Conservation (phyloP, 148 eudicot genomes). For the Selenicereus undatus region DNA sequence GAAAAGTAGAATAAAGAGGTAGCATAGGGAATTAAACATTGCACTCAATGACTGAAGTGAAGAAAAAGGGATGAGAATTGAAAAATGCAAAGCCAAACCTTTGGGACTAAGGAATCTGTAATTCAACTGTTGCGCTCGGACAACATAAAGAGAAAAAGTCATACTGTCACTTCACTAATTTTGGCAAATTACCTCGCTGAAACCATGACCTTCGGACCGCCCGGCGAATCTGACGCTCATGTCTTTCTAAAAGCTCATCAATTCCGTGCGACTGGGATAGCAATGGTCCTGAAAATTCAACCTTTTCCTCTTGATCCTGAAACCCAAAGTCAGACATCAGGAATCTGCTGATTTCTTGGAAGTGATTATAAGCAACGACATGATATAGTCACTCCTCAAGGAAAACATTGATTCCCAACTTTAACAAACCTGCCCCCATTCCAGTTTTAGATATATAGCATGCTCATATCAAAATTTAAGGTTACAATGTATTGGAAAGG, state of each 20-base stretch:
- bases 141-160: neutral
- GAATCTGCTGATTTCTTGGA: conserved; percentile 5
- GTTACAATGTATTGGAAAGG: neutral
- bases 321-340: conserved; percentile 24
- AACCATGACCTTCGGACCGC: conserved; percentile 90
- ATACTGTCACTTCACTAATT: neutral
- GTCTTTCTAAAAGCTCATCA: conserved; percentile 78
- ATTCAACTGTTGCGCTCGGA: neutral
- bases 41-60: neutral
- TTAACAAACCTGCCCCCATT: neutral
- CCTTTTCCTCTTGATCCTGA: conserved; percentile 66
- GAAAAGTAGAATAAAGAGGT: neutral
- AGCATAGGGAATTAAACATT: neutral
- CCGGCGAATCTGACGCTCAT: conserved; percentile 92
- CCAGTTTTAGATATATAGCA: neutral
- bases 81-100: neutral
- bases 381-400: neutral
- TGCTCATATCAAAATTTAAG: neutral
- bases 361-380: neutral
- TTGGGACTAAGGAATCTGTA: neutral
- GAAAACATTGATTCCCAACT: neutral
- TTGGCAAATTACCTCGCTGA: conserved; percentile 58
- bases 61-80: neutral
- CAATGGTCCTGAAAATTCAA: conserved; percentile 92
- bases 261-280: conserved; percentile 57